Evolutionary conservation across 345 rosid genomes (phyloP), one percentile per base, ranked within the genome.

Genomic region (Corchorus capsularis): DNA sequence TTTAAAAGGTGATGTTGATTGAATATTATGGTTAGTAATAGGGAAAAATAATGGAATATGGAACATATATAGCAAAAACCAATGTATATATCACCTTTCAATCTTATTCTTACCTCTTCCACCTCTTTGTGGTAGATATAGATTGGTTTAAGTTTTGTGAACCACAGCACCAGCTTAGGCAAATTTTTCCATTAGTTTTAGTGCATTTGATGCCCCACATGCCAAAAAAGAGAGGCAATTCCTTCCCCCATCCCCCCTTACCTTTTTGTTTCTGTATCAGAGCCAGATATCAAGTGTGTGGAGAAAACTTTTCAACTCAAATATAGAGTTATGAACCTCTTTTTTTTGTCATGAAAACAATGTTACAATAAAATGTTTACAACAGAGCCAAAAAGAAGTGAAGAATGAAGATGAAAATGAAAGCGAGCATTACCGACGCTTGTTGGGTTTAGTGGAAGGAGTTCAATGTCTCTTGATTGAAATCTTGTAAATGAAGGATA

Each of bases 121-220:
- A 27, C 1, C 16, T 83, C 69, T 39, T 39, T 39, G 6, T 55
- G 79, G 69, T 8, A 34, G 82, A 47, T 27, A 55, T 17, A 10
- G 77, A 57, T 71, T 54, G 59, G 77, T 57, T 62, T 53, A 27
- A 27, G 27, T 69, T 65, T 64, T 78, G 80, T 76, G 86, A 83
- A 69, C 79, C 72, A 62, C 55, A 68, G 52, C 55, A 49, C 19
- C 50, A 39, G 43, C 43, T 39, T 32, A 16, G 35, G 61, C 49
- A 39, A 39, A 3, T 41, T 66, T 69, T 34, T 27, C 27, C 1
- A n/a, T 27, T 27, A 27, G 27, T 27, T 27, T 5, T 56, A 76
- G 84, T 83, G 88, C 83, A 56, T 45, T 80, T 75, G 71, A 52
- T 74, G 72, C 82, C 88, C 90, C 85, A 82, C 85, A 57, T 49